These are phyloP conservation scores for Aphanoascus verrucosus DNA, from an alignment of 2,329 filamentous ascomycete genomes.

Conservation along the genomic window DNA sequence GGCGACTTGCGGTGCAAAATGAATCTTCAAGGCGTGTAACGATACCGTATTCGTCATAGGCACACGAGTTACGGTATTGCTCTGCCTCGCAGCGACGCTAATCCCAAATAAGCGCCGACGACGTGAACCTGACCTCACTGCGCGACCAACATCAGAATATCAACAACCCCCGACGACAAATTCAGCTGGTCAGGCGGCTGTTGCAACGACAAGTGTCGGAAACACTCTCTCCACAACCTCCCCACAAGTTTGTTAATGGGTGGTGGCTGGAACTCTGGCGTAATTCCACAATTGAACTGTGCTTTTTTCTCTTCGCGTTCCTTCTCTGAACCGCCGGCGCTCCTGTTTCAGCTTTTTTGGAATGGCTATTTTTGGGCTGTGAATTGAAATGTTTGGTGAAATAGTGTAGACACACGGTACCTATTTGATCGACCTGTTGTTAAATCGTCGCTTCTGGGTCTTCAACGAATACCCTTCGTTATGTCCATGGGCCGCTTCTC, in stretches of 20 bases:
- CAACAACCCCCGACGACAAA: not conserved
- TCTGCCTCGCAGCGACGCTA: constrained; percentile 10
- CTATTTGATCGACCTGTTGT: not conserved
- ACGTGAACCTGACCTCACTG: not conserved
- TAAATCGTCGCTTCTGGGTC: not conserved
- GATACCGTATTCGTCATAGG: not conserved
- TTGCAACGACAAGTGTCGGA: not conserved
- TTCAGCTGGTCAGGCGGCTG: not conserved
- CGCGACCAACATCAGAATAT: not conserved
- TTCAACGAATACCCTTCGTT: not conserved
- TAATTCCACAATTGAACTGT: not conserved
- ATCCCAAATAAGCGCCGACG: constrained; percentile 7
- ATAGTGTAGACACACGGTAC: too few relatives aligned
- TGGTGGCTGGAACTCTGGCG: not conserved
- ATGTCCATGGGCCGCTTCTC: not conserved
- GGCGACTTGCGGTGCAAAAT: not conserved
- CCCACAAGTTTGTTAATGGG: not conserved
- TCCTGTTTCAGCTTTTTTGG: not conserved
- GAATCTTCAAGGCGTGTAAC: not conserved
- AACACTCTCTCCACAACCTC: not conserved
- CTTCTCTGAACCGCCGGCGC: not conserved
- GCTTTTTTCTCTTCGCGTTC: not conserved
- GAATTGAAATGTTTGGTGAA: too few relatives aligned
- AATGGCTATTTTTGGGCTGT: not conserved
- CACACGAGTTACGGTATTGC: not conserved